These are phyloP conservation scores for Starmerella khaoyaiensis DNA, from an alignment of 805 yeast species.

Conservation along the genomic window DNA sequence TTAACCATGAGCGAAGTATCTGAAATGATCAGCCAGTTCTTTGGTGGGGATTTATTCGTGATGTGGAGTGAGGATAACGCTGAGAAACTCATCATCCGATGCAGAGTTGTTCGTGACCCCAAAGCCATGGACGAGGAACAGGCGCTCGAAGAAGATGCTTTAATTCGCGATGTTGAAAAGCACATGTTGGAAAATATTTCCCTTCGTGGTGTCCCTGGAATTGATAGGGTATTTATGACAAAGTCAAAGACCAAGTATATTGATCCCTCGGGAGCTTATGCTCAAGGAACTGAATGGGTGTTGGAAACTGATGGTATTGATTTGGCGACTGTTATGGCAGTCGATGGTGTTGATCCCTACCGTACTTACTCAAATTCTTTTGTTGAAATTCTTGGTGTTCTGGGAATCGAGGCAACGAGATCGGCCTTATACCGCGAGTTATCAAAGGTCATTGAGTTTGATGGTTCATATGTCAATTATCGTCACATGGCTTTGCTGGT, in stretches of 20 bases:
- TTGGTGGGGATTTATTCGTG: constrained; percentile 89
- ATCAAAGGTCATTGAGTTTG: constrained; percentile 94
- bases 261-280: constrained; percentile 73
- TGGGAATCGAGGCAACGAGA: constrained; percentile 98
- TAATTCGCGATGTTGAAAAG: constrained; percentile 85
- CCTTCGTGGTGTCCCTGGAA: constrained; percentile 89
- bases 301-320: constrained; percentile 98
- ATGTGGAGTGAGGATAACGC: constrained; percentile 99
- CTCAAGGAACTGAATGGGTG: constrained; percentile 92
- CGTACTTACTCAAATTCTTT: constrained; percentile 93
- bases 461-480: constrained; percentile 98
- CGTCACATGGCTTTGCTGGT: constrained; percentile 96
- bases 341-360: constrained; percentile 83
- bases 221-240: constrained; percentile 63
- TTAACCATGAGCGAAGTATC: constrained; percentile 97
- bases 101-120: constrained; percentile 96
- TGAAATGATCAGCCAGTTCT: constrained; percentile 79
- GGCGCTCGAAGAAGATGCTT: constrained; percentile 93
- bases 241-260: constrained; percentile 31
- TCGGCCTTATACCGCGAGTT: constrained; percentile 88
- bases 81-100: constrained; percentile 89
- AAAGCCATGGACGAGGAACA: constrained; percentile 85
- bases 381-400: constrained; percentile 83
- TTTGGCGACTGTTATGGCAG: constrained; percentile 84
- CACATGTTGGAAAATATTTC: constrained; percentile 94